Evolutionary conservation across 495 filamentous ascomycete species (phyloP), one percentile per base, ranked within the genome.

Genomic region (Aspergillus nidulans): DNA sequence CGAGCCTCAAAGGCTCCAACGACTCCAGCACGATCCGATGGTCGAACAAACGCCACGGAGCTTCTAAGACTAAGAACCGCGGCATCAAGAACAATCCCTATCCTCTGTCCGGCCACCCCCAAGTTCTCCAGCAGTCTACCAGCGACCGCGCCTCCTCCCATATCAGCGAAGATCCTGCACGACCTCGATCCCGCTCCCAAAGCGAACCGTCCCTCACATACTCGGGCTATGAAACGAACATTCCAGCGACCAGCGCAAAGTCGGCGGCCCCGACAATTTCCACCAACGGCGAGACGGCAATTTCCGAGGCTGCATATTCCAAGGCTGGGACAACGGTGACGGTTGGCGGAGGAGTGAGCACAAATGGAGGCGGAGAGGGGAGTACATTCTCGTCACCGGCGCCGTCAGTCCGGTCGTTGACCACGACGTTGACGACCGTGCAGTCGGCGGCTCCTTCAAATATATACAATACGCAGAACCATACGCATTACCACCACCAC

Each of bases 341-440:
- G 24, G 68, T 60, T 0, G 83, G 79, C 12, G 83, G 84, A 52
- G 84, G 80, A 8, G 60, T 88, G 41, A 85, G 86, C 53, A 82
- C 82, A 3, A 81, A 78, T 39, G 79, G 83, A 42, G 90, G 88
- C 49, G 87, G 86, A 16, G 89, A 76, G 61, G 79, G 81, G 62
- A 92, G 90, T 79, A 94, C 89, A 8, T 97, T 96, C 68, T 96
- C 92, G 6, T 97, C 94, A 0, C 94, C 92, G 4, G 87, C 90
- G 9, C 92, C 91, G 3, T 97, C 92, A 4, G 85, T 94, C 23
- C 89, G 88, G 49, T 97, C 92, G 1, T 77, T 98, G 45, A 91
- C 94, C 1, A 98, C 94, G 0, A 97, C 94, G 4, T 80, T 98
- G 47, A 98, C 94, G 0, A 98, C 94, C 0, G 92, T 97, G 44